Evolutionary conservation across 257 asterid genomes (phyloP), one percentile per base, ranked within the genome.

Genomic region (Nicotiana otophora): DNA sequence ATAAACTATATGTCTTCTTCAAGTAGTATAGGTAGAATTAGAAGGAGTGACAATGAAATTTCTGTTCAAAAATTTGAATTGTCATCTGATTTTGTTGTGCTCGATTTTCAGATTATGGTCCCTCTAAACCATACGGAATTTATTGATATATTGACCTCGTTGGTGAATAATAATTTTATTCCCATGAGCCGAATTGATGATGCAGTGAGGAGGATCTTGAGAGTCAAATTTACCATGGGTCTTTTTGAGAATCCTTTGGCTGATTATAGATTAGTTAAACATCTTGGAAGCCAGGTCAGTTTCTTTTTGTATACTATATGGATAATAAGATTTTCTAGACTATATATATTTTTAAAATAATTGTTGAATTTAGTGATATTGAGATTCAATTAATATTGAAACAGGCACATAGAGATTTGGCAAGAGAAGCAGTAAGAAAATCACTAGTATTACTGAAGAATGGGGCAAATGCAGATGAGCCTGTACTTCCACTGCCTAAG

Each of bases 181-280:
- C 92, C 91, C 16, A 83, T 89, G 84, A 89, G 90, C 64, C 80
- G 94, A 72, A 92, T 92, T 34, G 88, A 92, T 74, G 94, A 90
- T 86, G 96, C 96, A 5, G 96, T 92, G 1, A 85, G 65, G 46
- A 89, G 96, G 70, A 90, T 92, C 57, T 83, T 90, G 84, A 88
- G 96, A 77, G 93, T 92, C 31, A 92, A 92, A 77, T 91, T 91
- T 36, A 72, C 20, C 2, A 62, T 90, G 89, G 97, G 95, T 4
- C 90, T 92, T 19, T 92, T 92, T 19, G 97, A 91, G 80, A 87
- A 91, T 63, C 97, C 95, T 14, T 66, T 84, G 60, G 89, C 92
- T 82, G 97, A 90, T 88, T 77, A 75, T 51, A 86, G 84, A 19
- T 39, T 81, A 23, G 88, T 77, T 1, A 86, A 88, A 75, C 87